A percentile compares a stretch with the other conserved stretches of the same genome.
Evolutionary conservation across 192 early-diverging fungal genomes (phyloP).

Genomic region (Spinellus fusiger): DNA sequence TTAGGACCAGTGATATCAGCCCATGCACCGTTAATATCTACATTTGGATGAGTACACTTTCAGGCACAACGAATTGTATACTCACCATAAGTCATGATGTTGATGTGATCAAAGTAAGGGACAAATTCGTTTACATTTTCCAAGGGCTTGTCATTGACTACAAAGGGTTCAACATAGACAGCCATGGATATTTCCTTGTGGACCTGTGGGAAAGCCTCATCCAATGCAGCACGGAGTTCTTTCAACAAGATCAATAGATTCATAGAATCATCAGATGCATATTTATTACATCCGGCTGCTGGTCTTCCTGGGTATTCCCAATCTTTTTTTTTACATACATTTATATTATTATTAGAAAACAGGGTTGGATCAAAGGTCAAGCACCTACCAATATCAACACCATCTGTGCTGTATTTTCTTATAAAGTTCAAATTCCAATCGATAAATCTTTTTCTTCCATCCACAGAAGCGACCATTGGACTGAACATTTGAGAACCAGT

Average conservation of each 20-base stretch:
- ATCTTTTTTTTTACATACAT: constrained; percentile 26
- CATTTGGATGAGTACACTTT: not conserved
- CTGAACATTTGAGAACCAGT: constrained; percentile 64
- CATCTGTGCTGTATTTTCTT: constrained; percentile 50
- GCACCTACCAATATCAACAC: constrained; percentile 50
- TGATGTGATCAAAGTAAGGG: constrained; percentile 49
- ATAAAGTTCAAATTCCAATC: constrained; percentile 51
- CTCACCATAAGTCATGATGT: constrained; percentile 65
- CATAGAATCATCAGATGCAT: constrained; percentile 40
- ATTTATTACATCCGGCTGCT: constrained; percentile 54
- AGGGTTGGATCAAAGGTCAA: not conserved
- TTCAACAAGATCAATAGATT: constrained; percentile 51
- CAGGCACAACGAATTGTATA: constrained; percentile 3
- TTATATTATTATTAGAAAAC: constrained; percentile 17
- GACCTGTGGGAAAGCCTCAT: constrained; percentile 31
- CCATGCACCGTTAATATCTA: constrained; percentile 50
- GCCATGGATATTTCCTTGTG: constrained; percentile 57
- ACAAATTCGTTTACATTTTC: constrained; percentile 47
- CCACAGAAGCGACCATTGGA: constrained; percentile 41
- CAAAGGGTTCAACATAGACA: constrained; percentile 53
- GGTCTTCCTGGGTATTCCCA: constrained; percentile 60
- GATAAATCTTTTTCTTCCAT: constrained; percentile 49
- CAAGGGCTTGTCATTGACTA: constrained; percentile 35
- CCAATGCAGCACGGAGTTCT: constrained; percentile 44
- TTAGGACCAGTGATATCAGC: constrained; percentile 55